Conservation (phyloP, 2,329 filamentous ascomycete species). For the Hypoxylon rubiginosum region DNA sequence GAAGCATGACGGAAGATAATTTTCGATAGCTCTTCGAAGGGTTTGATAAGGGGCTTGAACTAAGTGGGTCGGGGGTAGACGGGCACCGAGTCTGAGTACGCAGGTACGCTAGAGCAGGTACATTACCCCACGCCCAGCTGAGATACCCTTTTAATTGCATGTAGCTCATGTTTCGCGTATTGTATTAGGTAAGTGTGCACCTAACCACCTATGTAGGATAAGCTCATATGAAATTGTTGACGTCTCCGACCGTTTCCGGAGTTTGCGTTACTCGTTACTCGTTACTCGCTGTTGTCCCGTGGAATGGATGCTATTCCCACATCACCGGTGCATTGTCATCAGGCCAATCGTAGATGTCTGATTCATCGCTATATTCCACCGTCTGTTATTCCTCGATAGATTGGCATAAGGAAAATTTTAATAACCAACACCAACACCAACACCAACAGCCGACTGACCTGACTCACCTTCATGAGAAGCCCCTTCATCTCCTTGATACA, state of each 20-base stretch:
- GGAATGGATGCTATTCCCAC: not conserved
- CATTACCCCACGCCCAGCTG: not conserved
- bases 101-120: not conserved
- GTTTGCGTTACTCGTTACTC: too few species aligned
- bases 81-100: not conserved
- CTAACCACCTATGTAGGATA: too few species aligned
- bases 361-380: not conserved
- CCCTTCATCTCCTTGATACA: not conserved
- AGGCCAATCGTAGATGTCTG: not conserved
- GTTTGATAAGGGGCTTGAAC: slow-evolving; percentile 31
- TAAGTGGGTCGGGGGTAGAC: slow-evolving; percentile 4
- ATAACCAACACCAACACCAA: too few species aligned
- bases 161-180: too few species aligned
- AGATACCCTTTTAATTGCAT: not conserved
- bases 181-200: too few species aligned
- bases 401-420: too few species aligned
- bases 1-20: slow-evolving; percentile 34
- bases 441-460: too few species aligned
- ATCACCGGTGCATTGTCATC: not conserved
- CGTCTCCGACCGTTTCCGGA: not conserved
- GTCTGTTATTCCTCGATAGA: not conserved
- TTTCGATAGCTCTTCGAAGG: slow-evolving; percentile 24
- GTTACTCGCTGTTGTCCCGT: not conserved
- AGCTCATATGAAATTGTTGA: not conserved
- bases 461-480: too few species aligned